Evolutionary conservation across 2,329 filamentous ascomycete genomes (phyloP).

Genomic region (Pseudogymnoascus sp.): DNA sequence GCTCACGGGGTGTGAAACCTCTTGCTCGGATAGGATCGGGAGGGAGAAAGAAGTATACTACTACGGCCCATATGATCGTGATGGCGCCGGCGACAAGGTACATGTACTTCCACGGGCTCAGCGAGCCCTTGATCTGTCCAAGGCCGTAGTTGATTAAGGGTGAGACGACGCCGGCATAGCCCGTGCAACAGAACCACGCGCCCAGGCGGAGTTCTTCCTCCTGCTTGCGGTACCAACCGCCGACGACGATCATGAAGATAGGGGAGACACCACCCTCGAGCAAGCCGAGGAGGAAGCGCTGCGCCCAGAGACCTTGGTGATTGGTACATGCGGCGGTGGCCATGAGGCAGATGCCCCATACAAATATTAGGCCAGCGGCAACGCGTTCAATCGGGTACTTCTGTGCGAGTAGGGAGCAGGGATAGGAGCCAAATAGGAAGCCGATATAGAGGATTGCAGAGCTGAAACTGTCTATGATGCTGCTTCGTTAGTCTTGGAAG

Average conservation of each 20-base stretch:
- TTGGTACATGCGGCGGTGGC: conserved; percentile 30
- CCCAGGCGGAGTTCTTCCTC: conserved; percentile 34
- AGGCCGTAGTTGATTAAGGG: conserved; percentile 33
- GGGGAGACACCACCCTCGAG: conserved; percentile 31
- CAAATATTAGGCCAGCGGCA: conserved; percentile 25
- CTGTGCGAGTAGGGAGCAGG: too few species aligned
- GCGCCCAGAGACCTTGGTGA: conserved; percentile 29
- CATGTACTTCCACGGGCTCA: conserved; percentile 31
- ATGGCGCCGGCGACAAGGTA: conserved; percentile 32
- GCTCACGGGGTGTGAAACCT: conserved; percentile 28
- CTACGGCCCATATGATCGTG: conserved; percentile 23
- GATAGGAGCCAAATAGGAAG: too few species aligned
- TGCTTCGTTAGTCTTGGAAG: too few species aligned
- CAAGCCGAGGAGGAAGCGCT: conserved; percentile 34
- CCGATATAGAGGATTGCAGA: too few species aligned
- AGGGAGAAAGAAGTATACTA: conserved; percentile 27
- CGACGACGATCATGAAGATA: conserved; percentile 34
- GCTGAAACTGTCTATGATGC: too few species aligned
- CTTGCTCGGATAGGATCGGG: conserved; percentile 28
- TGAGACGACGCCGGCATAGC: conserved; percentile 31
- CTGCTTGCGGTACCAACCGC: conserved; percentile 35
- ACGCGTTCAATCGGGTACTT: conserved; percentile 25
- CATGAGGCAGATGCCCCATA: conserved; percentile 30
- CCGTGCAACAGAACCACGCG: conserved; percentile 35
- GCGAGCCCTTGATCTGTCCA: conserved; percentile 25